phyloP scores from a whole-genome alignment of 1,284 basidiomycete species.

The Ceratobasidium sp. region DNA sequence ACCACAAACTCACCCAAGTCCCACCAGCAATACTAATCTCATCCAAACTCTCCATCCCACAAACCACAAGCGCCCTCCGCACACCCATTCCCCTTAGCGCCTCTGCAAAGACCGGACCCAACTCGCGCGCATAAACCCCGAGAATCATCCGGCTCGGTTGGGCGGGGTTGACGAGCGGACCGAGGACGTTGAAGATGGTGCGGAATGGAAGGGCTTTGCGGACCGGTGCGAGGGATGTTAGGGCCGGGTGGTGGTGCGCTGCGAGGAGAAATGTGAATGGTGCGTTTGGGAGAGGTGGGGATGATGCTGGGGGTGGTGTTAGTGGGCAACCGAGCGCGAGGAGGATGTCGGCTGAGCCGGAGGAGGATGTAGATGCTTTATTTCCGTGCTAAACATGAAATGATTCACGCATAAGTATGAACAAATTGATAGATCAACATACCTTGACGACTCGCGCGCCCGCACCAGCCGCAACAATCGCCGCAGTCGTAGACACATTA shows the following conservation, averaged over 20 bases:
- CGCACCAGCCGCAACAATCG: slow-evolving; percentile 93
- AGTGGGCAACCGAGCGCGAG: slow-evolving; percentile 88
- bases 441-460: slow-evolving; percentile 96
- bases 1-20: slow-evolving; percentile 79
- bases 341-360: slow-evolving; percentile 94
- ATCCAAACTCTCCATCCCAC: slow-evolving; percentile 92
- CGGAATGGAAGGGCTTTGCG: slow-evolving; percentile 93
- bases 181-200: slow-evolving; percentile 97
- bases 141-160: slow-evolving; percentile 88
- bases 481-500: slow-evolving; percentile 97
- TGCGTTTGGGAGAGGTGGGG: slow-evolving; percentile 69
- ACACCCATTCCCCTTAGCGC: slow-evolving; percentile 66
- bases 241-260: slow-evolving; percentile 91
- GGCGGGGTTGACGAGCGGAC: slow-evolving; percentile 95
- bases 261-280: slow-evolving; percentile 96
- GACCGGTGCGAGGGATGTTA: slow-evolving; percentile 88
- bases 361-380: slow-evolving; percentile 93
- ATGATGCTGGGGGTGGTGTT: slow-evolving; percentile 72
- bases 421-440: slow-evolving; percentile 51
- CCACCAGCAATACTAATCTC: slow-evolving; percentile 95
- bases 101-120: slow-evolving; percentile 89
- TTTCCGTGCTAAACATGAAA: slow-evolving; percentile 82
- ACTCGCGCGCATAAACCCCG: slow-evolving; percentile 87
- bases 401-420: not conserved
- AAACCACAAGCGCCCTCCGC: slow-evolving; percentile 90